Evolutionary conservation across 192 early-diverging fungal genomes (phyloP), one percentile per base, ranked within the genome.

Genomic region (Linnemannia elongata): DNA sequence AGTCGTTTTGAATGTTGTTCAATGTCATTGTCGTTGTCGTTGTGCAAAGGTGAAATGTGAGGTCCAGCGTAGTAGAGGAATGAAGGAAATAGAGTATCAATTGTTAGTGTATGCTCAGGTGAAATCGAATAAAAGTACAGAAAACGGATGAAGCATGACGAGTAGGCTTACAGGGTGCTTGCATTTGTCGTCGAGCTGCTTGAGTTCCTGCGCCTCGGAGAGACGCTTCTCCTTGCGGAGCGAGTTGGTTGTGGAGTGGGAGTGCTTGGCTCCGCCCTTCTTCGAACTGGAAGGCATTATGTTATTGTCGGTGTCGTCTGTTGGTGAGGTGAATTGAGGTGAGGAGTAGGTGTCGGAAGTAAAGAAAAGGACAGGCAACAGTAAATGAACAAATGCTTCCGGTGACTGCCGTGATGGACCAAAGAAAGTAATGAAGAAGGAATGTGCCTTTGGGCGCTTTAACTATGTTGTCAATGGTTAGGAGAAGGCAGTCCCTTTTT

Each of bases 181-280:
- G 44, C 88, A 89, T 69, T 78, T 72, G 76, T 91, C 73, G 47
- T 88, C 90, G 35, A 93, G 69, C n/a, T 90, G 82, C n/a, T 72
- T 69, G 15, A 93, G 82, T 38, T 93, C 92, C n/a, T 80, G 73
- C 20, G 88, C 88, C 77, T 93, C 91, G 22, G 82, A 80, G 47
- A 82, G 35, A 22, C 88, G 79, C 84, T 89, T 90, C 27, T 90
- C 74, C 82, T 92, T 87, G 42, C 91, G 87, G 38, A 83, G 22
- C 17, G 60, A 66, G 60, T 66, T 66, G 60, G 60, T 66, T 35
- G 42, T 47, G 15, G 75, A 78, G n/a, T 70, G 42, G 2, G 82
- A n/a, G 39, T 72, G 82, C 71, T 83, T 83, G 38, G 42, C 41
- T 39, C 74, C 80, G 35, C 76, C 76, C 36, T 83, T 83, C 60